phyloP scores from a whole-genome alignment of 768 basidiomycete species.

The Suillus spraguei region DNA sequence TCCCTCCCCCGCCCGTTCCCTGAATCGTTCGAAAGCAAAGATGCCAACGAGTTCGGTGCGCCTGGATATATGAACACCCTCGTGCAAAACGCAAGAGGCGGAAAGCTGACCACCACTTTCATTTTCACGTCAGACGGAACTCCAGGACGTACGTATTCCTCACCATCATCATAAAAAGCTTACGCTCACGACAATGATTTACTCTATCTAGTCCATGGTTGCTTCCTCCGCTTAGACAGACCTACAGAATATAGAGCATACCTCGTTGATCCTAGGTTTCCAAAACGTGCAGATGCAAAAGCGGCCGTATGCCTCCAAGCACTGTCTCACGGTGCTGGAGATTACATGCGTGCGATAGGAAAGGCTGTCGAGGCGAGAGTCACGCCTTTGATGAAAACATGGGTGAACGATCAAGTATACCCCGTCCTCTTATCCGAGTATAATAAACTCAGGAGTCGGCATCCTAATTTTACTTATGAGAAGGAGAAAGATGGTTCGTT shows the following conservation, averaged over 20 bases:
- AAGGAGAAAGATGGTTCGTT: constrained; percentile 55
- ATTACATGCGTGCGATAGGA: constrained; percentile 52
- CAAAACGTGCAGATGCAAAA: constrained; percentile 67
- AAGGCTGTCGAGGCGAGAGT: constrained; percentile 47
- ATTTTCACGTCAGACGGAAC: constrained; percentile 45
- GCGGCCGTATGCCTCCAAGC: constrained; percentile 67
- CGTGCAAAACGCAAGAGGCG: constrained; percentile 55
- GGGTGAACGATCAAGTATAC: constrained; percentile 47
- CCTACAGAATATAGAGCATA: constrained; percentile 55
- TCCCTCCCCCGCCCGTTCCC: constrained; percentile 66
- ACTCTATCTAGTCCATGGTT: constrained; percentile 53
- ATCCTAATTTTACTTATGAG: constrained; percentile 42
- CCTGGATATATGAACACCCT: constrained; percentile 54
- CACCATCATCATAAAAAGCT: neutral
- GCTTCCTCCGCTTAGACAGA: constrained; percentile 59
- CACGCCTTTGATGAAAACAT: constrained; percentile 45
- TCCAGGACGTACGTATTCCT: constrained; percentile 43
- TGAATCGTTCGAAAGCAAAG: constrained; percentile 48
- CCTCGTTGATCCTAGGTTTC: constrained; percentile 64
- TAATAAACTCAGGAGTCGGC: constrained; percentile 40
- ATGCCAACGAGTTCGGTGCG: constrained; percentile 54
- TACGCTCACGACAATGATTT: neutral
- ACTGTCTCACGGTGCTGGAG: constrained; percentile 61
- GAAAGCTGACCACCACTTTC: constrained; percentile 44
- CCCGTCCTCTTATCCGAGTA: constrained; percentile 50